These are phyloP conservation scores for Agapanthus africanus DNA, from an alignment of 106 monocot species.

Conservation along the genomic window DNA sequence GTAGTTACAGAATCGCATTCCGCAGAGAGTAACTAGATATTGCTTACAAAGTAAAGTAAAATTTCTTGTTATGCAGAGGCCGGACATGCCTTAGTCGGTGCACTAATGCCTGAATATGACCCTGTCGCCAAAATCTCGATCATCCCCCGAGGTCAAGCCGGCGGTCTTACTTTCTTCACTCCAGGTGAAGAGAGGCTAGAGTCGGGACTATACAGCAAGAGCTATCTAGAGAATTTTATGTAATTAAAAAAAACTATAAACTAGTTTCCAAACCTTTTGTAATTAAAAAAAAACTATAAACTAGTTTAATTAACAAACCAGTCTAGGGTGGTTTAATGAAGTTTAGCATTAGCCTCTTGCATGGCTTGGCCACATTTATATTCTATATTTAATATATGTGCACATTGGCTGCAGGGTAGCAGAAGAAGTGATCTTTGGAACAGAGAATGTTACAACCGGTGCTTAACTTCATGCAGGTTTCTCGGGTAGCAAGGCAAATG, in stretches of 20 bases:
- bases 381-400: neutral
- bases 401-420: constrained; percentile 60
- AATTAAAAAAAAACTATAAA: neutral
- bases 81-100: constrained; percentile 95
- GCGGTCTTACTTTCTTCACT: constrained; percentile 94
- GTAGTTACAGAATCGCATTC: too few species aligned
- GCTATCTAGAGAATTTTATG: constrained; percentile 96
- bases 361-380: neutral
- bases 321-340: neutral
- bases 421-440: constrained; percentile 93
- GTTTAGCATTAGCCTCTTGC: neutral
- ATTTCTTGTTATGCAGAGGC: constrained; percentile 51
- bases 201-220: constrained; percentile 90
- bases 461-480: constrained; percentile 99
- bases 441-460: constrained; percentile 93
- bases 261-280: neutral
- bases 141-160: constrained; percentile 94
- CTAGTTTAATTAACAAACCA: neutral
- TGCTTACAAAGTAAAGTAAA: neutral
- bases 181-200: constrained; percentile 96
- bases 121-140: constrained; percentile 99
- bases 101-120: constrained; percentile 96
- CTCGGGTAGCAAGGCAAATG: constrained; percentile 88
- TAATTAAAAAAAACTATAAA: neutral
- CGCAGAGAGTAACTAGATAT: neutral